Conservation (phyloP, 2,329 filamentous ascomycete species). For the Coniochaeta prunicola region DNA sequence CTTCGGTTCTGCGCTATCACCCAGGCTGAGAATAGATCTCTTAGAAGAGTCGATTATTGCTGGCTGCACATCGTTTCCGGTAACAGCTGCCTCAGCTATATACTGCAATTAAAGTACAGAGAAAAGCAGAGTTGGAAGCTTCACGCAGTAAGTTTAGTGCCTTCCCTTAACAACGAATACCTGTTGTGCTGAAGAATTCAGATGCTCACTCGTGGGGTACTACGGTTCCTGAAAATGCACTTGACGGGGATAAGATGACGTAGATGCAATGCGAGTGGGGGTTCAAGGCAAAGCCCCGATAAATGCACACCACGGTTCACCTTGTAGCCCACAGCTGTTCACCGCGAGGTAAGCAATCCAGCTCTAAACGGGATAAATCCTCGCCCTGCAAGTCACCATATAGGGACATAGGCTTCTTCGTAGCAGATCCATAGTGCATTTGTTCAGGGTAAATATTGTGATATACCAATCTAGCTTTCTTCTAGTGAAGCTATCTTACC, state of each 20-base stretch:
- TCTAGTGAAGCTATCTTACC: no score
- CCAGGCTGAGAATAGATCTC: not conserved
- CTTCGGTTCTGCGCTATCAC: not conserved
- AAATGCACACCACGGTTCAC: not conserved
- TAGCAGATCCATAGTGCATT: no score
- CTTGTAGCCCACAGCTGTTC: not conserved
- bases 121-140: not conserved
- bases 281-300: not conserved
- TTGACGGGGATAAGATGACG: not conserved
- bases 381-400: no score
- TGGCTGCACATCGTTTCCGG: not conserved
- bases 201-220: not conserved
- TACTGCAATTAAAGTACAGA: not conserved
- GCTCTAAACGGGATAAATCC: no score
- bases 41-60: not conserved
- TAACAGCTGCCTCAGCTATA: not conserved
- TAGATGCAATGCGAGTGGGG: not conserved
- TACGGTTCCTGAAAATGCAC: not conserved
- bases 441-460: no score
- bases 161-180: not conserved
- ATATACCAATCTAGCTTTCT: no score
- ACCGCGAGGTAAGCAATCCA: not conserved
- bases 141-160: not conserved
- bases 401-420: no score
- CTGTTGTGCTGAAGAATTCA: not conserved